These are phyloP conservation scores for Colletotrichum salicis DNA, from an alignment of 2,329 filamentous ascomycete species.

Conservation along the genomic window DNA sequence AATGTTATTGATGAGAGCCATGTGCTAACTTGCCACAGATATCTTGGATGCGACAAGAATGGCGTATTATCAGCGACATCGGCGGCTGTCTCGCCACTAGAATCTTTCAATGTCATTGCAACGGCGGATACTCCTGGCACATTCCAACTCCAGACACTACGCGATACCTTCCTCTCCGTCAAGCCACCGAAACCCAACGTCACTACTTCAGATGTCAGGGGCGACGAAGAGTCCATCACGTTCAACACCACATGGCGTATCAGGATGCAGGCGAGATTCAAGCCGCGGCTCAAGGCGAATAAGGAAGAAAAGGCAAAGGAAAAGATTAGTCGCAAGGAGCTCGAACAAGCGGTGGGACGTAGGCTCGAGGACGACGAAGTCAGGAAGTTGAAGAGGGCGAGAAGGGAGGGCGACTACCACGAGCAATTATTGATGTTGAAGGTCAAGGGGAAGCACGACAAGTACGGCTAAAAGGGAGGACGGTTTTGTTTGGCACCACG, in stretches of 20 bases:
- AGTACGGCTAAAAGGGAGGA: slow-evolving; percentile 62
- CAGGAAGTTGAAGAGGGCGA: slow-evolving; percentile 81
- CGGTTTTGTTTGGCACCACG: not conserved
- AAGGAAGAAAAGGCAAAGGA: slow-evolving; percentile 87
- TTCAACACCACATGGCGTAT: slow-evolving; percentile 81
- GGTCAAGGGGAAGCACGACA: slow-evolving; percentile 93
- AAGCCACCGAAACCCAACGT: slow-evolving; percentile 63
- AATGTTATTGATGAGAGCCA: not conserved
- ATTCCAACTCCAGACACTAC: slow-evolving; percentile 79
- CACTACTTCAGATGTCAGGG: slow-evolving; percentile 73
- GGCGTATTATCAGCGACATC: slow-evolving; percentile 80
- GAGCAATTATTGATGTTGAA: slow-evolving; percentile 87
- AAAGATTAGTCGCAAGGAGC: slow-evolving; percentile 86
- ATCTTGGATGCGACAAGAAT: slow-evolving; percentile 85
- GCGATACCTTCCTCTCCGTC: slow-evolving; percentile 75
- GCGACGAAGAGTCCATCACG: slow-evolving; percentile 75
- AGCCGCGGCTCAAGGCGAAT: slow-evolving; percentile 80
- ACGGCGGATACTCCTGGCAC: slow-evolving; percentile 73
- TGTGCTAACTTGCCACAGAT: slow-evolving; percentile 59
- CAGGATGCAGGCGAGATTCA: slow-evolving; percentile 95
- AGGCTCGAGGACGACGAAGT: slow-evolving; percentile 87
- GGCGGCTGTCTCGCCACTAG: slow-evolving; percentile 84
- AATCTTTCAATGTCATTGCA: slow-evolving; percentile 79
- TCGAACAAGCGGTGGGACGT: slow-evolving; percentile 83
- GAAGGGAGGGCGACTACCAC: slow-evolving; percentile 88